A percentile compares a stretch with the other conserved stretches of the same genome.
phyloP scores from a whole-genome alignment of 768 basidiomycete species.

The Leccinum uliginosum region DNA sequence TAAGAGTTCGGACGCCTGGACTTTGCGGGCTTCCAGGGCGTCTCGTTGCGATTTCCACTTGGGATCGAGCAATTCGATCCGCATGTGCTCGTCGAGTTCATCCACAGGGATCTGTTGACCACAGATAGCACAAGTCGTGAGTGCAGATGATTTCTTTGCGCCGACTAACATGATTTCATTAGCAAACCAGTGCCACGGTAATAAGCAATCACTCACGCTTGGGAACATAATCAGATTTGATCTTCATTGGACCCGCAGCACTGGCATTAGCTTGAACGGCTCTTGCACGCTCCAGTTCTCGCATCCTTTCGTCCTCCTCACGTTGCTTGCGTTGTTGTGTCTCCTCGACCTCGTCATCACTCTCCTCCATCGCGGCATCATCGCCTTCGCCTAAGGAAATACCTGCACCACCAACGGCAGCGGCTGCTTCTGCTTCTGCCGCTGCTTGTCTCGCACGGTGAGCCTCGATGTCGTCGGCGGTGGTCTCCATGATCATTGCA shows the following conservation, averaged over 20 bases:
- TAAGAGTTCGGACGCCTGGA: conserved; percentile 82
- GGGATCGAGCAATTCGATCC: conserved; percentile 96
- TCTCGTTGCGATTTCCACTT: conserved; percentile 97
- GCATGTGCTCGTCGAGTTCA: conserved; percentile 96
- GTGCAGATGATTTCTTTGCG: conserved; percentile 53
- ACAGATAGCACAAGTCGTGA: conserved; percentile 89
- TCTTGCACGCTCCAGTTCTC: conserved; percentile 71
- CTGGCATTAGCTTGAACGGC: conserved; percentile 79
- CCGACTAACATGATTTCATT: conserved; percentile 47
- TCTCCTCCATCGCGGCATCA: conserved; percentile 72
- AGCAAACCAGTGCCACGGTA: conserved; percentile 2
- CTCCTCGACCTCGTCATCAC: conserved; percentile 78
- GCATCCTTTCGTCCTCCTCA: conserved; percentile 64
- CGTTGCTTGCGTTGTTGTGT: conserved; percentile 53
- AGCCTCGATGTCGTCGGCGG: conserved; percentile 81
- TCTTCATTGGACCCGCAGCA: conserved; percentile 82
- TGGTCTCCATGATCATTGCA: conserved; percentile 96
- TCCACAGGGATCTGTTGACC: conserved; percentile 95
- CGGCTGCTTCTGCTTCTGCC: conserved; percentile 80
- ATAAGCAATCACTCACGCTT: conserved; percentile 58
- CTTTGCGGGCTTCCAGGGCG: conserved; percentile 81
- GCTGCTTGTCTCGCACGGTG: conserved; percentile 78
- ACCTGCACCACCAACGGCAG: conserved; percentile 67
- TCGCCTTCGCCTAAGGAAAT: conserved; percentile 42
- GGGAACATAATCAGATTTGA: conserved; percentile 93